Percentiles rank a stretch among this genome's conserved stretches.
phyloP scores from a whole-genome alignment of 1,284 basidiomycete species.

The Meripilus lineatus region DNA sequence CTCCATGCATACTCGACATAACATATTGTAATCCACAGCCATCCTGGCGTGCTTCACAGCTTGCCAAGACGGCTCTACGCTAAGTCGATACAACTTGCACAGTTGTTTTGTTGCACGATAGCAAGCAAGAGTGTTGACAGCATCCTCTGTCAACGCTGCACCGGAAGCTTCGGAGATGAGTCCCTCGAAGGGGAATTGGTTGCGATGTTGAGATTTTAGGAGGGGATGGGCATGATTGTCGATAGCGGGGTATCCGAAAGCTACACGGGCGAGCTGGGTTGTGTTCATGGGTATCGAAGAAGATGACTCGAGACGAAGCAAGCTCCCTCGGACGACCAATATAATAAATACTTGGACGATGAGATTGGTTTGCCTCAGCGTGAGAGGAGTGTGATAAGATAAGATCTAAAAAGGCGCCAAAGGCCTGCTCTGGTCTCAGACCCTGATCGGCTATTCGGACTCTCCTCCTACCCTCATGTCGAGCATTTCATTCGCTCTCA shows the following conservation, averaged over 20 bases:
- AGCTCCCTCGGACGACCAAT: no score
- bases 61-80: slow-evolving; percentile 48
- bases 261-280: slow-evolving; percentile 11
- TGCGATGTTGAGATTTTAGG: slow-evolving; percentile 41
- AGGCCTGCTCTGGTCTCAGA: no score
- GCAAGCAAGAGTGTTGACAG: slow-evolving; percentile 52
- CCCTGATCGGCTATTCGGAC: no score
- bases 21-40: slow-evolving; percentile 42
- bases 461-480: no score
- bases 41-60: slow-evolving; percentile 44
- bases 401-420: no score
- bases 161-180: slow-evolving; percentile 61
- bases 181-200: slow-evolving; percentile 51
- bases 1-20: slow-evolving; percentile 52
- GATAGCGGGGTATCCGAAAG: slow-evolving; percentile 43
- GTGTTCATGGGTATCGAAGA: slow-evolving; percentile 5
- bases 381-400: no score
- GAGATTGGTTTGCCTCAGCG: no score
- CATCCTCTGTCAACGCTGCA: slow-evolving; percentile 44
- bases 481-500: no score
- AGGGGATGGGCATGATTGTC: slow-evolving; percentile 78
- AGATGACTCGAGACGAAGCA: no score
- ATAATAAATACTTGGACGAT: no score
- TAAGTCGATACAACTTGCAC: slow-evolving; percentile 39
- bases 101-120: slow-evolving; percentile 54